These are phyloP conservation scores for Tephrocybe sp. DNA, from an alignment of 768 basidiomycete genomes.

Conservation along the genomic window DNA sequence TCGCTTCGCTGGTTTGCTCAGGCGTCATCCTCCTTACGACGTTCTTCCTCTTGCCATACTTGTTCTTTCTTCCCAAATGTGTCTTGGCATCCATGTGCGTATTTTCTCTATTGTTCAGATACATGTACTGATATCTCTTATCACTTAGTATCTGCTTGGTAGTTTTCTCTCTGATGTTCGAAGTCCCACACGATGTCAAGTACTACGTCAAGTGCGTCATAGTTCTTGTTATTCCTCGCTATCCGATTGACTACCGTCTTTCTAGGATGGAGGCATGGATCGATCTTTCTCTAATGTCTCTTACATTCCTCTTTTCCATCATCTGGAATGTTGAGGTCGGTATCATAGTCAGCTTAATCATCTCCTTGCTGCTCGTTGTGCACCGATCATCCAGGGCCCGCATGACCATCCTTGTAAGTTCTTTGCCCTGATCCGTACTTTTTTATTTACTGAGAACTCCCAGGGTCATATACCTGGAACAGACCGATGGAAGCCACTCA, in stretches of 20 bases:
- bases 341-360: conserved; percentile 83
- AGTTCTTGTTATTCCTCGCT: neutral
- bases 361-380: conserved; percentile 88
- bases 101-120: neutral
- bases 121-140: neutral
- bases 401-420: conserved; percentile 82
- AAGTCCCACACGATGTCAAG: conserved; percentile 83
- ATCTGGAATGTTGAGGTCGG: conserved; percentile 93
- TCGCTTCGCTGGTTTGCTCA: conserved; percentile 82
- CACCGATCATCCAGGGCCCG: conserved; percentile 85
- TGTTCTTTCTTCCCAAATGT: conserved; percentile 88
- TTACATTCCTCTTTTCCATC: conserved; percentile 87
- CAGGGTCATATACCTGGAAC: conserved; percentile 90
- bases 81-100: conserved; percentile 86
- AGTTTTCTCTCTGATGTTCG: conserved; percentile 79
- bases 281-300: conserved; percentile 81
- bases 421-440: conserved; percentile 12
- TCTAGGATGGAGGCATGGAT: conserved; percentile 88
- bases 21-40: conserved; percentile 76
- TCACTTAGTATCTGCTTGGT: conserved; percentile 75
- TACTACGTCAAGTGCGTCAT: conserved; percentile 78
- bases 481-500: conserved; percentile 86
- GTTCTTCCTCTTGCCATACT: conserved; percentile 84
- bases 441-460: neutral
- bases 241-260: neutral